Conservation (phyloP, 108 stramenopile genomes). For the Nitzschia putrida region DNA sequence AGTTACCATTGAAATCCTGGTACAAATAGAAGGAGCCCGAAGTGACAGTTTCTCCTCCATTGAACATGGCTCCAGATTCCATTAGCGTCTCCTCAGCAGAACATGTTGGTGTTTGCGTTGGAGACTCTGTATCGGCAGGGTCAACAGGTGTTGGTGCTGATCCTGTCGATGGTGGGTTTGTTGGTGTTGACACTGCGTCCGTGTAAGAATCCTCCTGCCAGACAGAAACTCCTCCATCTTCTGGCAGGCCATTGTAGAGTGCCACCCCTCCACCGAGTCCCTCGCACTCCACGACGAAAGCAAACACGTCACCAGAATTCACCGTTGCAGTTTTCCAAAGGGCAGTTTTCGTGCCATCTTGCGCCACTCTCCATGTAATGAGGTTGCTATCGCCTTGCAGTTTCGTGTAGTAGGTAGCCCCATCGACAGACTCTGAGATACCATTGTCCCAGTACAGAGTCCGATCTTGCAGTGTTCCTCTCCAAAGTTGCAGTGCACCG, state of each 20-base stretch:
- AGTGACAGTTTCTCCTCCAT: background rate
- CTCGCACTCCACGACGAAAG: conserved; percentile 13
- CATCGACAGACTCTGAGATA: conserved; percentile 2
- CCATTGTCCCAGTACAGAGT: conserved; percentile 23
- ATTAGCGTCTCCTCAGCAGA: background rate
- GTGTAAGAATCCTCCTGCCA: conserved; percentile 4
- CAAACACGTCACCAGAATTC: background rate
- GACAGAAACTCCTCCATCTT: conserved; percentile 3
- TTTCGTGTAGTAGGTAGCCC: conserved; percentile 19
- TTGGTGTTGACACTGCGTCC: background rate
- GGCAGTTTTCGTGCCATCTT: background rate
- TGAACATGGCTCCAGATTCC: background rate
- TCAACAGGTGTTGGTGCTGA: background rate
- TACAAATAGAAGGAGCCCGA: background rate
- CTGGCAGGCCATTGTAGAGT: background rate
- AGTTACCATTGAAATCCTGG: conserved; percentile 13
- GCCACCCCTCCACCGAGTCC: conserved; percentile 14
- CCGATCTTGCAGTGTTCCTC: conserved; percentile 6
- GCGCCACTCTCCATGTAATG: conserved; percentile 14
- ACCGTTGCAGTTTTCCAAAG: conserved; percentile 4
- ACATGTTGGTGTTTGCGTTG: background rate
- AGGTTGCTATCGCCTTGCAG: conserved; percentile 18
- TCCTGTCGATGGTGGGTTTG: background rate
- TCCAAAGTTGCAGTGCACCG: conserved; percentile 22
- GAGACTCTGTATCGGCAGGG: background rate